A percentile compares a stretch with the other conserved stretches of the same genome.
These are phyloP conservation scores for Cadophora luteo-olivacea DNA, from an alignment of 2,329 filamentous ascomycete genomes.

Conservation along the genomic window DNA sequence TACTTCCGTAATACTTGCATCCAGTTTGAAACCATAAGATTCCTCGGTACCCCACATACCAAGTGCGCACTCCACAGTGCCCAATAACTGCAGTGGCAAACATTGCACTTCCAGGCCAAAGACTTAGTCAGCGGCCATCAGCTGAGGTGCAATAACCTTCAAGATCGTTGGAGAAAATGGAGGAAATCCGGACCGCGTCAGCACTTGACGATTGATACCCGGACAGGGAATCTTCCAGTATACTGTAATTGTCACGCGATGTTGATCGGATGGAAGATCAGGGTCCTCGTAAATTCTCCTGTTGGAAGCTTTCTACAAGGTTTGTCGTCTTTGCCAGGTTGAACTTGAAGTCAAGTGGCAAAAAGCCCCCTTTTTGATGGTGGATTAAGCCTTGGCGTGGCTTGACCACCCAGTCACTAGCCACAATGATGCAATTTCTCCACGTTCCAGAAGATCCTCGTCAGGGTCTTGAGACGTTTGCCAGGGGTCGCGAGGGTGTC, in stretches of 20 bases:
- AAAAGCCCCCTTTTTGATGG: background rate
- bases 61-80: background rate
- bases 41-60: background rate
- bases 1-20: background rate
- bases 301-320: background rate
- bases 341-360: background rate
- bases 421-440: background rate
- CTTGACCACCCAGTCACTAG: background rate
- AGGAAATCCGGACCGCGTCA: background rate
- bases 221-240: background rate
- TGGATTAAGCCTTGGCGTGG: background rate
- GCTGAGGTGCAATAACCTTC: no score
- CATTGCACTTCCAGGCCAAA: background rate
- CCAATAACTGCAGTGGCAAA: background rate
- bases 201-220: background rate
- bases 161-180: background rate
- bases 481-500: no score
- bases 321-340: background rate
- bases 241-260: background rate
- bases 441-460: background rate
- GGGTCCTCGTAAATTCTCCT: background rate
- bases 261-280: background rate
- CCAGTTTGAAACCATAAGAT: background rate
- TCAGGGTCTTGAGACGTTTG: background rate
- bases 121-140: no score